A percentile compares a stretch with the other conserved stretches of the same genome.
Conservation (phyloP, 495 filamentous ascomycete species). For the Astrothelium macrocarpum region DNA sequence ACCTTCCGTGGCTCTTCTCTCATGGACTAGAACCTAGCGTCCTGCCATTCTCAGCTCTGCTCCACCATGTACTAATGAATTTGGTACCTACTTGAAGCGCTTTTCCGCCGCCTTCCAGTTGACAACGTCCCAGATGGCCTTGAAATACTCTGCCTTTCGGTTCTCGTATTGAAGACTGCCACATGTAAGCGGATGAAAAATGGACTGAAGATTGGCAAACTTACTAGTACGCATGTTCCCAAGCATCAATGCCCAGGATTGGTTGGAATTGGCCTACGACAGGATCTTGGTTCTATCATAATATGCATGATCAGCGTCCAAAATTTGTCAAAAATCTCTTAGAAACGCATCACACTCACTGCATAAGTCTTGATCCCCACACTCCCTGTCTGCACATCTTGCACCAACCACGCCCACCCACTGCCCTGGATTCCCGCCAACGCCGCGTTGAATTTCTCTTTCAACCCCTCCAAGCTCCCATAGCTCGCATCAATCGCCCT, state of each 20-base stretch:
- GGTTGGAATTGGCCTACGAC: slow-evolving; percentile 80
- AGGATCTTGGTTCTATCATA: slow-evolving; percentile 71
- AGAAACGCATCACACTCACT: slow-evolving; percentile 31
- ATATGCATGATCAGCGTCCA: slow-evolving; percentile 3
- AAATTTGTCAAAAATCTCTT: background rate
- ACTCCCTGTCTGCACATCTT: slow-evolving; percentile 66
- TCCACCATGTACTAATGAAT: background rate
- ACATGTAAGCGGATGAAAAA: background rate
- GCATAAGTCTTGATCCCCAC: slow-evolving; percentile 71
- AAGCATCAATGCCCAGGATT: slow-evolving; percentile 89
- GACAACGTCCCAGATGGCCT: slow-evolving; percentile 91
- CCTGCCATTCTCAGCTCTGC: background rate
- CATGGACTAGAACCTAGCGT: background rate
- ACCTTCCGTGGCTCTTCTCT: background rate
- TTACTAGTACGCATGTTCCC: slow-evolving; percentile 83
- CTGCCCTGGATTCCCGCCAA: slow-evolving; percentile 86
- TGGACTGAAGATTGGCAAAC: slow-evolving; percentile 17
- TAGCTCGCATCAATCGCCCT: slow-evolving; percentile 70
- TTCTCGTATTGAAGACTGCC: slow-evolving; percentile 89
- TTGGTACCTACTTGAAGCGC: slow-evolving; percentile 48
- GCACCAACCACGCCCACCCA: slow-evolving; percentile 91
- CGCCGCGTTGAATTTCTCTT: slow-evolving; percentile 66
- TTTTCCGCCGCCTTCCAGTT: slow-evolving; percentile 95
- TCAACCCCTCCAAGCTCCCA: slow-evolving; percentile 61
- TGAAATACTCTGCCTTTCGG: slow-evolving; percentile 97